Percentiles rank a stretch among this genome's conserved stretches.
phyloP scores from a whole-genome alignment of 1,284 basidiomycete species.

The Boletus smithii region DNA sequence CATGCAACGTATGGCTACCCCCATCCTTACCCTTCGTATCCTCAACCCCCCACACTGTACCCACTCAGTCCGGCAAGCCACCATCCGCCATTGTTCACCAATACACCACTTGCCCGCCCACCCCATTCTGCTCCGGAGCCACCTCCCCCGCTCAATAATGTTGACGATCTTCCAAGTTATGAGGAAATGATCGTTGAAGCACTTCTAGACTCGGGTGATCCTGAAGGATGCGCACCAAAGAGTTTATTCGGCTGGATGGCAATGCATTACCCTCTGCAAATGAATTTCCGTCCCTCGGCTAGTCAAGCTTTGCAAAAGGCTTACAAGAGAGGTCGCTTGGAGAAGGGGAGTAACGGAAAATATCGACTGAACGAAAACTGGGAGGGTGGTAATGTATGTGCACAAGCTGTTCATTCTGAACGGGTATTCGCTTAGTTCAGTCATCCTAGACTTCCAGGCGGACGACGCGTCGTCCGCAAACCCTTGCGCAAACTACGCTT shows the following conservation, averaged over 20 bases:
- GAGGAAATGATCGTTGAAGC: constrained; percentile 86
- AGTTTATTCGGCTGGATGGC: constrained; percentile 79
- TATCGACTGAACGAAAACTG: constrained; percentile 69
- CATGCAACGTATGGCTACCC: constrained; percentile 37
- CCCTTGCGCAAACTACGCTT: constrained; percentile 42
- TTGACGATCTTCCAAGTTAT: constrained; percentile 75
- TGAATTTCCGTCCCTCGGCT: constrained; percentile 80
- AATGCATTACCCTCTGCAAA: constrained; percentile 71
- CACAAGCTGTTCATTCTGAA: not conserved
- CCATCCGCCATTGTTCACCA: constrained; percentile 30
- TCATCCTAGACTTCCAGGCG: constrained; percentile 57
- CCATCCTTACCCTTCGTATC: constrained; percentile 41
- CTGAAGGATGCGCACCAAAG: constrained; percentile 75
- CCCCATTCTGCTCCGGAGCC: constrained; percentile 21
- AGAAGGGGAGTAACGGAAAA: constrained; percentile 66
- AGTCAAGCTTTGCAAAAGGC: constrained; percentile 83
- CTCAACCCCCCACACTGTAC: constrained; percentile 41
- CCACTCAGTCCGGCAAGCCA: constrained; percentile 28
- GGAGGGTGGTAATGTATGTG: constrained; percentile 74
- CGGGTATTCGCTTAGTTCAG: constrained; percentile 8
- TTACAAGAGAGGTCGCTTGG: constrained; percentile 69
- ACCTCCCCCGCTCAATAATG: constrained; percentile 22
- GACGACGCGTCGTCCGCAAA: constrained; percentile 67
- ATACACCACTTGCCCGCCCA: constrained; percentile 26
- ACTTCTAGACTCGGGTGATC: constrained; percentile 55